These are phyloP conservation scores for Brettanomyces custersianus DNA, from an alignment of 805 yeast genomes.

Conservation along the genomic window DNA sequence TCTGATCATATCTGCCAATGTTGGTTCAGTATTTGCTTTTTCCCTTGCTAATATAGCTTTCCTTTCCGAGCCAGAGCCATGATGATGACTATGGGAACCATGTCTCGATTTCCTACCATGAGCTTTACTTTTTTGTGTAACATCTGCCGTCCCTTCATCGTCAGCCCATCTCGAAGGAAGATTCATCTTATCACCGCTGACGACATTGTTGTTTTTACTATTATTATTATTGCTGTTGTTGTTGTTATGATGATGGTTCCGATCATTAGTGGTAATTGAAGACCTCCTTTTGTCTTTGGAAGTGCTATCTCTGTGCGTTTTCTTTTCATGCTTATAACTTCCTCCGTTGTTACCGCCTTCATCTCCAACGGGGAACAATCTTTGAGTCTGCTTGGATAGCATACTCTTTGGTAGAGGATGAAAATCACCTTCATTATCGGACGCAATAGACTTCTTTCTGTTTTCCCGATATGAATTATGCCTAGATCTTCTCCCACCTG, in stretches of 20 bases:
- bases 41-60: no score
- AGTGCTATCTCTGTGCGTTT: neutral
- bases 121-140: neutral
- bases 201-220: no score
- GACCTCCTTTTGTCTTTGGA: neutral
- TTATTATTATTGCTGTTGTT: no score
- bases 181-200: neutral
- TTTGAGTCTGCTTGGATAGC: slow-evolving; percentile 5
- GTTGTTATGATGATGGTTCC: no score
- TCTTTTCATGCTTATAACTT: no score
- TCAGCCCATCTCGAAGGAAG: slow-evolving; percentile 7
- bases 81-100: no score
- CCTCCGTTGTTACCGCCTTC: no score
- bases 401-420: neutral
- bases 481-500: neutral
- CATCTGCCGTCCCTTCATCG: neutral
- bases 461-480: neutral
- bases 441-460: neutral
- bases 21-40: neutral
- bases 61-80: no score
- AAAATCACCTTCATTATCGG: neutral
- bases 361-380: slow-evolving; percentile 3
- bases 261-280: no score
- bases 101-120: neutral
- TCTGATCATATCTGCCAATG: neutral